Evolutionary conservation across 169 alveolate genomes (phyloP).

Genomic region (Plasmodium blacklocki): DNA sequence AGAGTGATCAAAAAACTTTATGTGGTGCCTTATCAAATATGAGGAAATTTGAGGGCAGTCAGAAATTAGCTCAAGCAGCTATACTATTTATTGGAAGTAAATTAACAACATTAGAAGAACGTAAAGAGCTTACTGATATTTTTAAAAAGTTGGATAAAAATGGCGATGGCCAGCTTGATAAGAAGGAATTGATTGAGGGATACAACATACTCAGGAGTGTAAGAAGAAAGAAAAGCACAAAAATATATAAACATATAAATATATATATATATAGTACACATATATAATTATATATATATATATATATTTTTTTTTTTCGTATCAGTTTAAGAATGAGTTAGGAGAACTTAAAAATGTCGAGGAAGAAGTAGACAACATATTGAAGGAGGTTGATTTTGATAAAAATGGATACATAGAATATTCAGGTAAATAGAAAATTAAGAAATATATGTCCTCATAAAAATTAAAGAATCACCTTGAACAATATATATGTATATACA

Average conservation of each 20-base stretch:
- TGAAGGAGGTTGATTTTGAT: slow-evolving; percentile 94
- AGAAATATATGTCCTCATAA: not conserved
- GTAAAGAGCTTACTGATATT: slow-evolving; percentile 89
- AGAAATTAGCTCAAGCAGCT: slow-evolving; percentile 92
- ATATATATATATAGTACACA: not conserved
- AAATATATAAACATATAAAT: not conserved
- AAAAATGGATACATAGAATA: slow-evolving; percentile 96
- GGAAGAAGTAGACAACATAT: slow-evolving; percentile 93
- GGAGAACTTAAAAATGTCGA: slow-evolving; percentile 87
- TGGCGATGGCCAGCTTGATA: slow-evolving; percentile 91
- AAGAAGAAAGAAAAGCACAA: not conserved
- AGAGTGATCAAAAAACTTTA: slow-evolving; percentile 82
- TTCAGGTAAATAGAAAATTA: slow-evolving; percentile 78
- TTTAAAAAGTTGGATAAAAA: slow-evolving; percentile 92
- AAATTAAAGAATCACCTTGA: not conserved
- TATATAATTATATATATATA: not conserved
- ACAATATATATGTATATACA: not conserved
- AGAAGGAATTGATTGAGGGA: slow-evolving; percentile 88
- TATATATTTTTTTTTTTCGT: not conserved
- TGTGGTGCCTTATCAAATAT: slow-evolving; percentile 88
- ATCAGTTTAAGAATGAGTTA: slow-evolving; percentile 45
- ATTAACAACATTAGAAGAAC: slow-evolving; percentile 91
- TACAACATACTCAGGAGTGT: slow-evolving; percentile 82
- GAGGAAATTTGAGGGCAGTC: slow-evolving; percentile 88
- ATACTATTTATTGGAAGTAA: slow-evolving; percentile 89